Percentiles rank a stretch among this genome's conserved stretches.
These are phyloP conservation scores for Plasmodium coatneyi DNA, from an alignment of 169 alveolate species.

Conservation along the genomic window DNA sequence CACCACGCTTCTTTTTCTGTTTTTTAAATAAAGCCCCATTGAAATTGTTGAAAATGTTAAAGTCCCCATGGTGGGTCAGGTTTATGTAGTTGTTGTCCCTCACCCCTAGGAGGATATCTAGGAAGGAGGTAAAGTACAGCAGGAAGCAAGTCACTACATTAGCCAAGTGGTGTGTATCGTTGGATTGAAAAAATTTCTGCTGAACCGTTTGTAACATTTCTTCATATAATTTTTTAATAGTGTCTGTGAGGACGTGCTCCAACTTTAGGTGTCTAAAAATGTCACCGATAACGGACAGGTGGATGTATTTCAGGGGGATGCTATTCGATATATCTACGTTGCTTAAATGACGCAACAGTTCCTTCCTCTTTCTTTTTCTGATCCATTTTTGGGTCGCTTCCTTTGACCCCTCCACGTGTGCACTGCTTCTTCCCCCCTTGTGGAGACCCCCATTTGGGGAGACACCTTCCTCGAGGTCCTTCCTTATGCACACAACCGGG, in stretches of 20 bases:
- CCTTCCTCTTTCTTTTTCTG: slow-evolving; percentile 23
- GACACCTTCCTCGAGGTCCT: background rate
- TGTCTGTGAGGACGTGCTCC: slow-evolving; percentile 23
- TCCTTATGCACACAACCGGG: slow-evolving; percentile 26
- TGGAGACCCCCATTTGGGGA: background rate
- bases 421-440: background rate
- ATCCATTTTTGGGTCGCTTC: background rate
- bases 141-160: slow-evolving; percentile 24
- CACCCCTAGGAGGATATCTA: slow-evolving; percentile 33
- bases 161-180: slow-evolving; percentile 6
- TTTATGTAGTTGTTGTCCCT: slow-evolving; percentile 32
- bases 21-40: slow-evolving; percentile 10
- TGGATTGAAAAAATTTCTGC: slow-evolving; percentile 5
- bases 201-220: slow-evolving; percentile 20
- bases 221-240: slow-evolving; percentile 34
- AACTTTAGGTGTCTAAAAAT: slow-evolving; percentile 44
- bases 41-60: slow-evolving; percentile 34
- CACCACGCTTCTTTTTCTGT: background rate
- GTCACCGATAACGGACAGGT: slow-evolving; percentile 41
- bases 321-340: slow-evolving; percentile 1
- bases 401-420: background rate
- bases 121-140: slow-evolving; percentile 27
- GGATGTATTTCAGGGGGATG: slow-evolving; percentile 64
- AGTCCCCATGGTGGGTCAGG: background rate
- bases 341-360: slow-evolving; percentile 10